These are phyloP conservation scores for Cyclotella choctawhatcheeana DNA, from an alignment of 108 stramenopile species.

Conservation along the genomic window DNA sequence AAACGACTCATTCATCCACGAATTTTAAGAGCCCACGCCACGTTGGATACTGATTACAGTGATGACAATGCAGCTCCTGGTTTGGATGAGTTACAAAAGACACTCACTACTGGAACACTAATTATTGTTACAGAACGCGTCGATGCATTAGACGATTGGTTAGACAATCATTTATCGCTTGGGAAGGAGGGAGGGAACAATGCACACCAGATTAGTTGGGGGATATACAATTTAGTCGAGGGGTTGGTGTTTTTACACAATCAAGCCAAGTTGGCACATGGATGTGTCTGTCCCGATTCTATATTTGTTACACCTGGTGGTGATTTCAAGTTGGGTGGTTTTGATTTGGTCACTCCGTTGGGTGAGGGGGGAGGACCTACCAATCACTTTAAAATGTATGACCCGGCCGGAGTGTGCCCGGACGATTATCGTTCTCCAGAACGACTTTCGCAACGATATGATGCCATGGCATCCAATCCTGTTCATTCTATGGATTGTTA, in stretches of 20 bases:
- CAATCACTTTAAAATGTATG: slow-evolving; percentile 71
- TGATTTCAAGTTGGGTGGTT: slow-evolving; percentile 88
- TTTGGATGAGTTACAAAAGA: slow-evolving; percentile 17
- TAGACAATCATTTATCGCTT: slow-evolving; percentile 35
- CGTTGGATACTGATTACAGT: slow-evolving; percentile 79
- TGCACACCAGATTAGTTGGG: slow-evolving; percentile 74
- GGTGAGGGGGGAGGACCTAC: slow-evolving; percentile 65
- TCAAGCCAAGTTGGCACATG: slow-evolving; percentile 83
- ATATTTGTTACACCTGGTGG: slow-evolving; percentile 84
- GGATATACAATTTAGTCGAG: slow-evolving; percentile 75
- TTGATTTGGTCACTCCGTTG: slow-evolving; percentile 63
- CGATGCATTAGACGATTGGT: slow-evolving; percentile 67
- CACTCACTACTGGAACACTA: slow-evolving; percentile 67
- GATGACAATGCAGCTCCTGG: slow-evolving; percentile 44
- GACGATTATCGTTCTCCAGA: slow-evolving; percentile 82
- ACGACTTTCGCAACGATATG: slow-evolving; percentile 64
- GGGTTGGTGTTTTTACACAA: slow-evolving; percentile 77
- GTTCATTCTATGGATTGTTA: slow-evolving; percentile 83
- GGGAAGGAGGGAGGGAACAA: slow-evolving; percentile 23
- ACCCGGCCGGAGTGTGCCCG: slow-evolving; percentile 46
- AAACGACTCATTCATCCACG: slow-evolving; percentile 81
- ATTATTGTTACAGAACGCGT: slow-evolving; percentile 85
- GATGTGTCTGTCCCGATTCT: slow-evolving; percentile 66
- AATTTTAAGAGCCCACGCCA: slow-evolving; percentile 77
- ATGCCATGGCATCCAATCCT: slow-evolving; percentile 56